Evolutionary conservation across 1,139 yeast species (phyloP), one percentile per base, ranked within the genome.

Genomic region (Candida sp.): DNA sequence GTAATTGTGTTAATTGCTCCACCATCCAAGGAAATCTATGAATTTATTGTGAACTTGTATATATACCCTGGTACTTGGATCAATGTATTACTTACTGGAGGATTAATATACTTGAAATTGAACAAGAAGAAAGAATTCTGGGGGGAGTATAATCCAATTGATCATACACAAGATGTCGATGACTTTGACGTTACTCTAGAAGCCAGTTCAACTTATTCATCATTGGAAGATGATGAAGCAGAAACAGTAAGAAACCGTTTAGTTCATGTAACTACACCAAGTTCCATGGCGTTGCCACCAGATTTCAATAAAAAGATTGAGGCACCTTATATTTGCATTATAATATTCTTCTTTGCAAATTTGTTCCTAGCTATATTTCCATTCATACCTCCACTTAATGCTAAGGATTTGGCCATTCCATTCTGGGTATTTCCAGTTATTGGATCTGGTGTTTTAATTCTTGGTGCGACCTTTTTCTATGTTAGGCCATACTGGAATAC

Each of bases 381-480:
- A 5, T 79, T 81, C 56, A 60, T 81, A 0, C 82, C 80, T 3
- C 86, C 86, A 2, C 74, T 73, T 22, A 49, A 52, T 35, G 50
- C 47, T n/a, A 41, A 49, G 12, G 44, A 47, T n/a, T 61, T 60
- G 48, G 59, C 49, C 45, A 67, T 63, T 41, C 84, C 86, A 1
- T 81, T 75, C 52, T 81, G 78, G 71, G 71, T 79, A 29, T 79
- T 80, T 54, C 85, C 86, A 0, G 63, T 71, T 5, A 74, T 81
- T 2, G 82, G 85, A 0, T 62, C 79, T 2, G 61, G 71, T 2
- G 76, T 77, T 5, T 56, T 80, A 22, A 43, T 65, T 0, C 38
- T 66, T n/a, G 86, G 86, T 2, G 77, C 62, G 0, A 52, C 67
- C 0, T 81, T 58, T 55, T 64, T 52, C 49, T 58, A 48, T 42